Percentiles rank a stretch among this genome's conserved stretches.
phyloP scores from a whole-genome alignment of 805 yeast species.

The Danielia oregonensis region DNA sequence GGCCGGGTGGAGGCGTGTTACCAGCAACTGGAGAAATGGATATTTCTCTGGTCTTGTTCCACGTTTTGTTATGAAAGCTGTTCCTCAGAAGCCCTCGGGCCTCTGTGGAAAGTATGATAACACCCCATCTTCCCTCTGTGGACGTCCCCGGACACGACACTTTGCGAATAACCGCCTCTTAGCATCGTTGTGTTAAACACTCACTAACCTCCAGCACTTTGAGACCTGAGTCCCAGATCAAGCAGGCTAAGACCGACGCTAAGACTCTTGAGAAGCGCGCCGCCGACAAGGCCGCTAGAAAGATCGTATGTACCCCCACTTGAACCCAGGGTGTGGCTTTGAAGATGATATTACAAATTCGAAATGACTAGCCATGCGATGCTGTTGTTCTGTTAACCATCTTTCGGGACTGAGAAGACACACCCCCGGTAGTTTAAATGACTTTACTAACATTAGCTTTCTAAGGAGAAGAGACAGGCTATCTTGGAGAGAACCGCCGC shows the following conservation, averaged over 20 bases:
- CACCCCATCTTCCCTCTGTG: too few species aligned
- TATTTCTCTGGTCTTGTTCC: constrained; percentile 11
- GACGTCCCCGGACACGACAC: too few species aligned
- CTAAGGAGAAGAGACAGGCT: constrained; percentile 56
- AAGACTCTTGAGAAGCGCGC: constrained; percentile 74
- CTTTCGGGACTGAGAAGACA: constrained; percentile 73
- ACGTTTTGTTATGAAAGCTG: constrained; percentile 18
- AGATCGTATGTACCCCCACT: constrained; percentile 61
- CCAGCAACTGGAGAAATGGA: constrained; percentile 4
- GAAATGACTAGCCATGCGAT: constrained; percentile 66
- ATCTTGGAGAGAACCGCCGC: constrained; percentile 94
- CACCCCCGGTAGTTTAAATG: constrained; percentile 1
- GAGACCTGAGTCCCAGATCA: constrained; percentile 82
- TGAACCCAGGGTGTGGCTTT: constrained; percentile 20
- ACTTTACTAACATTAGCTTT: constrained; percentile 39
- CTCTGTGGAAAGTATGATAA: constrained; percentile 16
- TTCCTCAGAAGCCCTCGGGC: constrained; percentile 9
- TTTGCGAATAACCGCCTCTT: too few species aligned
- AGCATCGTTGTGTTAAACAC: too few species aligned
- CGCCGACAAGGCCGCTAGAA: constrained; percentile 75
- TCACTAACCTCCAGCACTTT: constrained; percentile 37
- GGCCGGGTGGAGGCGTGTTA: constrained; percentile 12
- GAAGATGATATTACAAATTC: constrained; percentile 47
- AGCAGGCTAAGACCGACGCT: constrained; percentile 76
- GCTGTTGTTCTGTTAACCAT: constrained; percentile 77